Base-by-base conservation (phyloP, 192 early-diverging fungal genomes). In the Dimargaris xerosporica region DNA sequence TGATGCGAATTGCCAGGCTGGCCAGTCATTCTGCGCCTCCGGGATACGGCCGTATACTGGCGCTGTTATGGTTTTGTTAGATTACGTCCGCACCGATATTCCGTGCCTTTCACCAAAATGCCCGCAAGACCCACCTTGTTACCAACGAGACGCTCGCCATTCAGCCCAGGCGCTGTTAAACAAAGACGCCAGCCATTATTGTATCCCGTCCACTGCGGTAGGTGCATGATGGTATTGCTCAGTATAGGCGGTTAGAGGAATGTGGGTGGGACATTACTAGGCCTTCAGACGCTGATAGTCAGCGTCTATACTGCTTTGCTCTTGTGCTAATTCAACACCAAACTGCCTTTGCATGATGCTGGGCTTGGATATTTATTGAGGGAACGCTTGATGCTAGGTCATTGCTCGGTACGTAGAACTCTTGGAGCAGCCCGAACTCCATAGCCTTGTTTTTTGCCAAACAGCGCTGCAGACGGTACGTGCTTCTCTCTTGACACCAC, bases 381-480 rank as follows among this genome's bases (percentile, higher is more conserved):
- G n/a, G n/a, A n/a, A n/a, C 19, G 7, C 54, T 10, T 0, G 50
- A 19, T 17, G 15, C 13, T 17, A 21, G 42, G 43, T 42, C 16
- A 19, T 44, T 60, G 58, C 58, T 64, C 73, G 84, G n/a, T 89
- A 79, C 64, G 77, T 84, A 3, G 84, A 85, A 63, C 62, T 89
- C n/a, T 70, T 87, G 5, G 83, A 87, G 65, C 79, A 82, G 51
- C 73, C 72, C n/a, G 80, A 79, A 29, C 63, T 89, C 7, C 71
- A 67, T 5, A 83, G 84, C 64, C 64, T 89, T 28, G 82, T 89
- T 61, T 74, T 86, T 43, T 77, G 79, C 55, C 84, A 89, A 66
- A 86, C 84, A 0, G 67, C 85, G 2, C 61, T 82, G 23, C 72
- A 75, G 23, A 73, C 78, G 54, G 80, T 81, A 79, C 54, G 59